Evolutionary conservation across 1,139 yeast species (phyloP), one percentile per base, ranked within the genome.

Genomic region (Pichia inconspicua): DNA sequence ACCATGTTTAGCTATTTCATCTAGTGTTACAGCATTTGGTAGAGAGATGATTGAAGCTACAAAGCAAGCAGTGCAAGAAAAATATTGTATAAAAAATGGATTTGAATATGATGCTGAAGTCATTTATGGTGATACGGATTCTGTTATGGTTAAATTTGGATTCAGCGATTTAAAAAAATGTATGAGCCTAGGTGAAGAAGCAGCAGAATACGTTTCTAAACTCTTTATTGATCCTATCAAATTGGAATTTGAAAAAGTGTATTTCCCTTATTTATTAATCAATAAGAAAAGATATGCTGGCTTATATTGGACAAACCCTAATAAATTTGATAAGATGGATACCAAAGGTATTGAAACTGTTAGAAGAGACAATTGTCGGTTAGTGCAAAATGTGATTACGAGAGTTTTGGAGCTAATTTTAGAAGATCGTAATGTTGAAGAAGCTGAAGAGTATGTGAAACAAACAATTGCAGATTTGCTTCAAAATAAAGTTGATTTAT

Each of bases 281-380:
- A 92, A 90, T 70, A 94, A 94, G 66, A 94, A 94, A 66, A 77
- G 99, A 64, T 94, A 94, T 62, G 99, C 98, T 1, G 99, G 99
- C 0, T 71, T 94, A 47, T 92, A 83, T 63, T 94, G 98, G 98
- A 92, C 98, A 0, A 78, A 78, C 43, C 85, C 97, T 0, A 80
- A 87, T 14, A 88, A 86, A 55, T 87, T 79, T 61, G 98, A 94
- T 65, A 94, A 92, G 67, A 84, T 94, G 92, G 99, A 94, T 65
- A 94, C 97, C 32, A 94, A 94, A 63, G 99, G 99, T 66, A 85
- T 94, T 55, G 99, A 95, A 61, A 92, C 98, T 0, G 98, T 94
- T 41, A 80, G 99, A 66, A 82, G 99, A 72, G 99, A 94, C 63
- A 94, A 95, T 58, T 94, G 99, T 66, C 78, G 96, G 43, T 71